Evolutionary conservation across 2,329 filamentous ascomycete species (phyloP), one percentile per base, ranked within the genome.

Genomic region (Dactylella cylindrospora): DNA sequence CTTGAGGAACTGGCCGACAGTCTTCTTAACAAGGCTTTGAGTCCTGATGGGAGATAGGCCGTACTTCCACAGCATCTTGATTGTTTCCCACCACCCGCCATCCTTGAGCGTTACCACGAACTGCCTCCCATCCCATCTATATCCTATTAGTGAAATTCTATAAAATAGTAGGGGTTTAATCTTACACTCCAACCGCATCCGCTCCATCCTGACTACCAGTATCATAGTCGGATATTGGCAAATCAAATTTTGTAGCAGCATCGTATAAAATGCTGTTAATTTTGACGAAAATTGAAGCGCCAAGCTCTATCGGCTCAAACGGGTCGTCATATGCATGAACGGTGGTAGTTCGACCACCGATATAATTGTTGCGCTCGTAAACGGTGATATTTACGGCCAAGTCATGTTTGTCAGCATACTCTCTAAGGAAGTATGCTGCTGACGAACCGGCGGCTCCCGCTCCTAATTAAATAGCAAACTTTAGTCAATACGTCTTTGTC

Each of bases 401-500:
- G n/a, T 78, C 72, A 19, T 76, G 76, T 55, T 80, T 74, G 3
- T 80, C 74, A 17, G 88, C 85, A 72, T 84, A 90, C 69, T 85
- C 81, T 31, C 79, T 79, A 39, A 98, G 77, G 70, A 91, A 83
- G 73, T 93, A 95, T 0, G 93, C 90, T 2, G 90, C 78, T 1
- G 90, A 95, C 3, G 93, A 83, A 23, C 93, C 93, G 23, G 83
- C 91, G 35, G 93, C 85, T 39, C 93, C 93, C 67, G 91, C 91
- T 64, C 93, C 91, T 95, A 20, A 15, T 4, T n/a, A 6, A 25
- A 17, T 15, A 9, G 8, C 12, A 5, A 19, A n/a, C 7, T 6
- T 10, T 12, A 15, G 38, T n/a, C 23, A 41, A 10, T 5, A 41
- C 23, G 19, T 20, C 22, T 38, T 38, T 36, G 29, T n/a, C n/a